These are phyloP conservation scores for Mariannaea elegans DNA, from an alignment of 2,329 filamentous ascomycete species.

Conservation along the genomic window DNA sequence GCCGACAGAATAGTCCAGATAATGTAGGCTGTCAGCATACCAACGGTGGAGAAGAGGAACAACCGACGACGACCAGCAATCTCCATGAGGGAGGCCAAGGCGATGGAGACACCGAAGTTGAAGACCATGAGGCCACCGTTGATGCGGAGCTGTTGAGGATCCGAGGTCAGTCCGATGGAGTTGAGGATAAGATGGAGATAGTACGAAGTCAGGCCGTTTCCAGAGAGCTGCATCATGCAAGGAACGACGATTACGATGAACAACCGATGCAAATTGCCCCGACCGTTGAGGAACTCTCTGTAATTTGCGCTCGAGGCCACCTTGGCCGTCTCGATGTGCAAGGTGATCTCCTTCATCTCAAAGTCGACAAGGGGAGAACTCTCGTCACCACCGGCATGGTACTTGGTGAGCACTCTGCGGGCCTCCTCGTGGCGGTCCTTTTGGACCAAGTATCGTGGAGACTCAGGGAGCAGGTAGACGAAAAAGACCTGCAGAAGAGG, in stretches of 20 bases:
- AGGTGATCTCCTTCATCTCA: slow-evolving; percentile 54
- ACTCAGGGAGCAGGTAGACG: slow-evolving; percentile 41
- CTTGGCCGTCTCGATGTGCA: slow-evolving; percentile 40
- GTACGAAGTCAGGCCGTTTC: slow-evolving; percentile 37
- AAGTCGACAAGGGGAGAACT: slow-evolving; percentile 51
- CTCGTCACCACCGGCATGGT: slow-evolving; percentile 53
- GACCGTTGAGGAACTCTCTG: slow-evolving; percentile 51
- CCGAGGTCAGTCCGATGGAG: slow-evolving; percentile 50
- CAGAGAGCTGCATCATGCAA: slow-evolving; percentile 36
- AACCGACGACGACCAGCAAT: slow-evolving; percentile 51
- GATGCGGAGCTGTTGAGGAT: slow-evolving; percentile 45
- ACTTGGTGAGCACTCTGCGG: slow-evolving; percentile 48
- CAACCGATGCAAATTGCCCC: slow-evolving; percentile 40
- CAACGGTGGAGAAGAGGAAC: slow-evolving; percentile 47
- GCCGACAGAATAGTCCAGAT: slow-evolving; percentile 44
- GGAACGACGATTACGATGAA: slow-evolving; percentile 34
- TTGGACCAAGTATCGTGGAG: slow-evolving; percentile 44
- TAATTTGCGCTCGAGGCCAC: slow-evolving; percentile 46
- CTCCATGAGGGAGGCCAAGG: slow-evolving; percentile 49
- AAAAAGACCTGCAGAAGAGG: slow-evolving; percentile 35
- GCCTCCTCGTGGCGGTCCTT: slow-evolving; percentile 47
- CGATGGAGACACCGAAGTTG: slow-evolving; percentile 49
- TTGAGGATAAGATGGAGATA: slow-evolving; percentile 51
- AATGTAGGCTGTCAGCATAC: slow-evolving; percentile 48
- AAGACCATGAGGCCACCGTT: slow-evolving; percentile 46